Base-by-base conservation (phyloP, 768 basidiomycete species). In the Cystofilobasidium capitatum region DNA sequence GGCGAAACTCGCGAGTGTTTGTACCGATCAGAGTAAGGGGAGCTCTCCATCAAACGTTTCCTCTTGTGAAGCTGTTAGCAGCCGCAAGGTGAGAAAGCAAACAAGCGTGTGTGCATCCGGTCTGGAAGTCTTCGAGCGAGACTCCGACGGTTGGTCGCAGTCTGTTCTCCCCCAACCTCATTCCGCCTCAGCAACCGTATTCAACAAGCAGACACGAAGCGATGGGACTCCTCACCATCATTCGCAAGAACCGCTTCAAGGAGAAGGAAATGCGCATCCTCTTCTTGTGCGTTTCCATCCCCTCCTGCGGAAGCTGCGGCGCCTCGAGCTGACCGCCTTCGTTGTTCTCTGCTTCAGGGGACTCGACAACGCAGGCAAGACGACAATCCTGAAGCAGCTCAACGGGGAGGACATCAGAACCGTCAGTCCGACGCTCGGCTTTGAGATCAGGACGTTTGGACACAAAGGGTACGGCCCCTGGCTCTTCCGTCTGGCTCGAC, bases 341-440 rank as follows among this genome's bases (percentile, higher is more conserved):
- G 20, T n/a, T 36, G 16, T 17, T 7, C 61, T 39, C 35, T 8
- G 20, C 3, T 3, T 8, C 75, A 98, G 94, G 51, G 94, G 96
- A 12, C 84, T 99, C 20, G 96, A 98, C 77, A 98, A 99, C 75
- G 96, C 94, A 1, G 96, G 96, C 62, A 98, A 99, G 81, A 98
- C 96, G 1, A 99, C 94, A 2, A 96, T 98, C 71, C 78, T 98
- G 67, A 98, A 97, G 81, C 90, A 89, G 77, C 81, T 98, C 70
- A 93, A 89, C 70, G 88, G 86, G 26, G 94, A 98, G 78, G 89
- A 94, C 77, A 91, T 94, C 72, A 82, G 81, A 73, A 83, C 81
- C 61, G 85, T 98, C 64, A 90, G 88, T 73, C 96, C 96, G 1
- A 98, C 96, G 13, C 80, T 99, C 17, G 96, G 96, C 14, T 99